Conservation (phyloP, 2,329 filamentous ascomycete genomes). For the Calonectria pauciramosa region DNA sequence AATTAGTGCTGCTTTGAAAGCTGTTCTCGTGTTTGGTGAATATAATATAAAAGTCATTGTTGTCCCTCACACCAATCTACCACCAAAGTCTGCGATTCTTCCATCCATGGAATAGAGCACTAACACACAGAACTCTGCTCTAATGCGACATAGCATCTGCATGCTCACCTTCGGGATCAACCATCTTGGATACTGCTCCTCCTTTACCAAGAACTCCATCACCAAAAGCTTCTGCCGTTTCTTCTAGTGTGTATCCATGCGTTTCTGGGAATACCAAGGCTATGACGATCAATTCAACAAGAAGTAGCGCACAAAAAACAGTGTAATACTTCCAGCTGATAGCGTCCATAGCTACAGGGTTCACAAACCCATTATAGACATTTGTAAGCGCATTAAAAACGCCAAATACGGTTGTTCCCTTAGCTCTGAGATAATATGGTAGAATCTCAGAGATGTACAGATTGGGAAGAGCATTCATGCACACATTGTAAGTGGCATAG, state of each 20-base stretch:
- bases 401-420: slow-evolving; percentile 15
- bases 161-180: neutral
- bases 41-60: too few species aligned
- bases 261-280: slow-evolving; percentile 18
- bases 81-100: too few species aligned
- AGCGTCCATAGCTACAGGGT: slow-evolving; percentile 14
- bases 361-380: slow-evolving; percentile 13
- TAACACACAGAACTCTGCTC: too few species aligned
- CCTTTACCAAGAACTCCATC: neutral
- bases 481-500: slow-evolving; percentile 12
- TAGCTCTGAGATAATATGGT: slow-evolving; percentile 13
- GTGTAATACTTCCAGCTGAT: slow-evolving; percentile 19
- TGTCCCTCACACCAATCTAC: too few species aligned
- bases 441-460: slow-evolving; percentile 15
- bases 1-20: too few species aligned
- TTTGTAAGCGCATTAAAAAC: slow-evolving; percentile 2
- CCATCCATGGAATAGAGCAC: too few species aligned
- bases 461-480: slow-evolving; percentile 2
- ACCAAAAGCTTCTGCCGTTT: neutral
- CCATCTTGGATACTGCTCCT: neutral
- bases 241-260: slow-evolving; percentile 1
- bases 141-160: neutral
- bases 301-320: slow-evolving; percentile 2
- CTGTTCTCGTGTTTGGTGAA: too few species aligned
- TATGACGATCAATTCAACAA: neutral